A percentile compares a stretch with the other conserved stretches of the same genome.
Conservation (phyloP, 768 basidiomycete genomes). For the Holtermannia corniformis region DNA sequence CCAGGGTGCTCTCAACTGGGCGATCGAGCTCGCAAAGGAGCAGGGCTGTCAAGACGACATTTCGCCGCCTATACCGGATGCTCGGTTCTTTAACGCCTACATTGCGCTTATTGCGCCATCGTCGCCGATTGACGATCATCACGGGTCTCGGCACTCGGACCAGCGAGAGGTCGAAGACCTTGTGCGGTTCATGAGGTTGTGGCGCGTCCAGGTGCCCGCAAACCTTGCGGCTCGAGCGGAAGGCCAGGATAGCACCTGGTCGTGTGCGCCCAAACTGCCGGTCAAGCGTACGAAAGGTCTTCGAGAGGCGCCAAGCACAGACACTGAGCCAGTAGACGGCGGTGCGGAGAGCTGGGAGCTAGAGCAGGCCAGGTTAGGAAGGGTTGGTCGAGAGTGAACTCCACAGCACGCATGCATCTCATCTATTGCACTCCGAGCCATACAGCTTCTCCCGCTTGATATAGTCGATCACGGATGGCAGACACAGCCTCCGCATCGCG, state of each 20-base stretch:
- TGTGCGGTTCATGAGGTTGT: not conserved
- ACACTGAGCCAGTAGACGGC: too few relatives aligned
- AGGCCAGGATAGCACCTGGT: too few relatives aligned
- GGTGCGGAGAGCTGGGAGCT: too few relatives aligned
- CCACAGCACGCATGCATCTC: too few relatives aligned
- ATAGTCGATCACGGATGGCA: constrained; percentile 1
- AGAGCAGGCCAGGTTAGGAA: too few relatives aligned
- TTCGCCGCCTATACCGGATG: not conserved
- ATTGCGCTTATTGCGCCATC: not conserved
- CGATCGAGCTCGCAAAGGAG: not conserved
- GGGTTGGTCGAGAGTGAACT: too few relatives aligned
- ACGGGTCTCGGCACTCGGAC: not conserved
- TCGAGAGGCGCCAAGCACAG: too few relatives aligned
- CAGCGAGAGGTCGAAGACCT: not conserved
- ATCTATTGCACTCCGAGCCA: not conserved
- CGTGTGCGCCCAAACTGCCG: too few relatives aligned
- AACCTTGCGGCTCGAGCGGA: too few relatives aligned
- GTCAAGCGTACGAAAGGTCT: too few relatives aligned
- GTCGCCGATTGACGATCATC: not conserved
- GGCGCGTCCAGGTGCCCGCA: not conserved
- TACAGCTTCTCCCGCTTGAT: not conserved
- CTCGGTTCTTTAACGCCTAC: constrained; percentile 2
- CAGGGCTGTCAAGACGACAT: not conserved
- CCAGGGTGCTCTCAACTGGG: not conserved
- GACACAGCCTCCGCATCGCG: constrained; percentile 43